These are phyloP conservation scores for Beta corolliflora DNA, from an alignment of 179 eudicot genomes.

Conservation along the genomic window DNA sequence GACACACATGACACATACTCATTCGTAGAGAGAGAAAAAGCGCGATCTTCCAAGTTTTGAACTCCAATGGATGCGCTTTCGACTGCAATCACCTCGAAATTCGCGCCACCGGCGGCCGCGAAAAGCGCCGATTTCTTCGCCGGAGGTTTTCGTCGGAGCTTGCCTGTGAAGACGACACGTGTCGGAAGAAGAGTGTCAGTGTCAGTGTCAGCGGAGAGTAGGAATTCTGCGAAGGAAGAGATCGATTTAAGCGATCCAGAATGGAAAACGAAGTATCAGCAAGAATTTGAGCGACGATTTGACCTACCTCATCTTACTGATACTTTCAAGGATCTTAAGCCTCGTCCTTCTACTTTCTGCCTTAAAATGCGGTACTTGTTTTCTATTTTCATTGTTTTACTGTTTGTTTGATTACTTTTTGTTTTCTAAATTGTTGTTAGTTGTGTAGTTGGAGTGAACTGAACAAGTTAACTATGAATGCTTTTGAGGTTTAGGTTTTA, in stretches of 20 bases:
- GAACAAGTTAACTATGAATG: neutral
- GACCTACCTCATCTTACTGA: constrained; percentile 79
- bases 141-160: neutral
- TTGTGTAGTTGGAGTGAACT: neutral
- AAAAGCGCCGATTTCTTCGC: neutral
- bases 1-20: no score
- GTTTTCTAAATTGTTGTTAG: no score
- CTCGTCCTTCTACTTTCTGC: constrained; percentile 88
- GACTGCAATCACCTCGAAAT: neutral
- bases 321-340: constrained; percentile 51
- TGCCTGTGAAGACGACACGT: neutral
- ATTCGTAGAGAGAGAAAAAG: no score
- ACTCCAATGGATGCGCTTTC: neutral
- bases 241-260: constrained; percentile 73
- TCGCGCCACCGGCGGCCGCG: neutral
- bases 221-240: constrained; percentile 12
- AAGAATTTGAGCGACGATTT: constrained; percentile 73
- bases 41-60: neutral
- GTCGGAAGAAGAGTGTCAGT: neutral
- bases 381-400: neutral
- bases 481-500: no score
- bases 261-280: constrained; percentile 71
- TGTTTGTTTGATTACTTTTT: neutral
- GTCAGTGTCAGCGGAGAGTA: neutral
- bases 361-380: constrained; percentile 71